These are phyloP conservation scores for Mycena amicta DNA, from an alignment of 768 basidiomycete genomes.

Conservation along the genomic window DNA sequence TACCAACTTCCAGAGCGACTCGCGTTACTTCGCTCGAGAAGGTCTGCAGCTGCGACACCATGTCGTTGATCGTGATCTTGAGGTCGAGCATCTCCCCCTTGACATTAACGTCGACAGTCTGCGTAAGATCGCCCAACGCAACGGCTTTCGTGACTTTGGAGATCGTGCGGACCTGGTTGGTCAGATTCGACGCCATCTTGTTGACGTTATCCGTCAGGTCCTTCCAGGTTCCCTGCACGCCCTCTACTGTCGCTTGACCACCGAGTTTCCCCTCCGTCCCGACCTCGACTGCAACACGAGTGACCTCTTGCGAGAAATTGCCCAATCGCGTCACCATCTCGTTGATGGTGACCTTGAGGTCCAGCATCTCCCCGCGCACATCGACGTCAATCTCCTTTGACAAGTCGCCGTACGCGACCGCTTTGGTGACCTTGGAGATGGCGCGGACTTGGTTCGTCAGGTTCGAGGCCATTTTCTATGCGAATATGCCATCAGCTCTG, in stretches of 20 bases:
- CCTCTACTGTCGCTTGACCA: not conserved
- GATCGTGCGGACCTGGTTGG: not conserved
- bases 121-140: not conserved
- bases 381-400: slow-evolving; percentile 70
- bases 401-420: slow-evolving; percentile 39
- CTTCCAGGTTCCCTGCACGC: slow-evolving; percentile 1
- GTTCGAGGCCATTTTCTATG: slow-evolving; percentile 76
- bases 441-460: slow-evolving; percentile 19
- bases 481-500: too few species aligned
- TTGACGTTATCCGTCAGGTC: slow-evolving; percentile 9
- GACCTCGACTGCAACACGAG: not conserved
- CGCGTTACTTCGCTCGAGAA: slow-evolving; percentile 22
- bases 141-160: slow-evolving; percentile 1
- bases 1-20: slow-evolving; percentile 22
- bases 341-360: slow-evolving; percentile 76
- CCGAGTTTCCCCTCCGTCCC: not conserved
- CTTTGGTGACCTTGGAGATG: slow-evolving; percentile 23
- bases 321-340: not conserved
- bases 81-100: slow-evolving; percentile 67
- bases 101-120: slow-evolving; percentile 2
- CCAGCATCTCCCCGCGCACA: slow-evolving; percentile 76
- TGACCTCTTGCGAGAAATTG: not conserved
- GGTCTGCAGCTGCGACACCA: slow-evolving; percentile 8
- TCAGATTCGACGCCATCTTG: not conserved
- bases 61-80: slow-evolving; percentile 81